A percentile compares a stretch with the other conserved stretches of the same genome.
phyloP scores from a whole-genome alignment of 257 asterid species.

The Jacaranda copaia region DNA sequence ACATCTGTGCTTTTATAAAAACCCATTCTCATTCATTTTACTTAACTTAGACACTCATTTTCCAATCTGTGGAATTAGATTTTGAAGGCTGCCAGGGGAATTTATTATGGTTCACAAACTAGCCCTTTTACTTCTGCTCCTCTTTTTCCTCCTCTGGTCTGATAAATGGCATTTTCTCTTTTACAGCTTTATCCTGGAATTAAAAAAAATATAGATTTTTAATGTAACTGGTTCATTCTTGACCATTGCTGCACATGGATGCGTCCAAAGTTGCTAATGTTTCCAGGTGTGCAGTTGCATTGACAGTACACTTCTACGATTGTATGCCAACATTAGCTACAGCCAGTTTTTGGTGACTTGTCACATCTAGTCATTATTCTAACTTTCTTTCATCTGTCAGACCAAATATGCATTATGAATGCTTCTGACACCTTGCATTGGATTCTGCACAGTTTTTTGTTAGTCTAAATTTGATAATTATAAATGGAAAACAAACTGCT shows the following conservation, averaged over 20 bases:
- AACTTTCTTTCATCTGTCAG: not conserved
- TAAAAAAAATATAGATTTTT: not conserved
- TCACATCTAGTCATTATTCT: conserved; percentile 19
- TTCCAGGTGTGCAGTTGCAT: not conserved
- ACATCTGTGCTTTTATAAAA: not conserved
- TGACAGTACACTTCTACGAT: conserved; percentile 5
- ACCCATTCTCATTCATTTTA: conserved; percentile 8
- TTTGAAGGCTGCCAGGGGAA: not conserved
- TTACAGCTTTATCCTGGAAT: not conserved
- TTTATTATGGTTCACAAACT: not conserved
- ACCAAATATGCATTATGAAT: conserved; percentile 15
- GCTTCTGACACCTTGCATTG: conserved; percentile 9
- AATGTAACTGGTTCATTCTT: not conserved
- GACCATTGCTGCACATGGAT: conserved; percentile 29
- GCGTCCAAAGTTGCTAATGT: conserved; percentile 2
- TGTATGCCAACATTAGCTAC: conserved; percentile 28
- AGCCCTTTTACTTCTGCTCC: not conserved
- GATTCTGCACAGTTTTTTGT: not conserved
- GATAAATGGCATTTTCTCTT: not conserved
- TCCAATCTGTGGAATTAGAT: not conserved
- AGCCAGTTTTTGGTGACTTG: conserved; percentile 34
- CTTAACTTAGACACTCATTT: not conserved
- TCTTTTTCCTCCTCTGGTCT: not conserved
- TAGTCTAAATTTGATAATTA: conserved; percentile 2
- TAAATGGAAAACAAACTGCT: not conserved